These are phyloP conservation scores for Chloranthus sessilifolius DNA, from an alignment of 164 flowering plant species.

Conservation along the genomic window DNA sequence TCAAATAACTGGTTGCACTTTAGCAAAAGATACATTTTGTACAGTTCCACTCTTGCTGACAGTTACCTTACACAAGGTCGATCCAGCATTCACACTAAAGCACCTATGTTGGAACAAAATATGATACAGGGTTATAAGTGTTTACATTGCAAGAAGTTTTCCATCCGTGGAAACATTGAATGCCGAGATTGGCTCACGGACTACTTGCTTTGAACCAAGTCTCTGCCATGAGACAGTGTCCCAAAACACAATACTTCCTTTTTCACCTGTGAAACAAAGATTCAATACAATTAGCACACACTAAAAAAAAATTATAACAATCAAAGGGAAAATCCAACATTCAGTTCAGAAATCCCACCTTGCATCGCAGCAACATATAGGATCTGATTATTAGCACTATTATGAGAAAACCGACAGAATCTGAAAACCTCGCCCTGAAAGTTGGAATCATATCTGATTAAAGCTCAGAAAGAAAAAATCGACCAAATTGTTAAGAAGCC, in stretches of 20 bases:
- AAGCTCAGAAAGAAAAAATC: background rate
- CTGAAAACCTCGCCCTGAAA: constrained; percentile 74
- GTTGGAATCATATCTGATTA: constrained; percentile 1
- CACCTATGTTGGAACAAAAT: background rate
- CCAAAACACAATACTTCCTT: constrained; percentile 72
- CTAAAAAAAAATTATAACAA: constrained; percentile 1
- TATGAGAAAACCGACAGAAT: constrained; percentile 69
- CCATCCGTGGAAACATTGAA: constrained; percentile 81
- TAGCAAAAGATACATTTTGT: background rate
- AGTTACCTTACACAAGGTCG: background rate
- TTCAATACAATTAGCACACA: constrained; percentile 3
- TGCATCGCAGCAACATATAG: constrained; percentile 58
- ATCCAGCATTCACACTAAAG: background rate
- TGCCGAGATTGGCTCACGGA: constrained; percentile 60
- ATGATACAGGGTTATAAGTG: constrained; percentile 1
- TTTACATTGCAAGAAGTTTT: constrained; percentile 73
- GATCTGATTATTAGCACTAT: constrained; percentile 30
- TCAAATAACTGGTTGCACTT: background rate
- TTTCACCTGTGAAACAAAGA: constrained; percentile 34
- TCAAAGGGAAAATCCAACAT: background rate
- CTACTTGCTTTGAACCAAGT: constrained; percentile 47
- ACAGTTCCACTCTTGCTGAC: background rate
- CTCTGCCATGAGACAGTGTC: constrained; percentile 68
- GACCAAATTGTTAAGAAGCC: background rate
- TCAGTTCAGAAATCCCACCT: constrained; percentile 34